These are phyloP conservation scores for Tilletia horrida DNA, from an alignment of 1,284 basidiomycete genomes.

Conservation along the genomic window DNA sequence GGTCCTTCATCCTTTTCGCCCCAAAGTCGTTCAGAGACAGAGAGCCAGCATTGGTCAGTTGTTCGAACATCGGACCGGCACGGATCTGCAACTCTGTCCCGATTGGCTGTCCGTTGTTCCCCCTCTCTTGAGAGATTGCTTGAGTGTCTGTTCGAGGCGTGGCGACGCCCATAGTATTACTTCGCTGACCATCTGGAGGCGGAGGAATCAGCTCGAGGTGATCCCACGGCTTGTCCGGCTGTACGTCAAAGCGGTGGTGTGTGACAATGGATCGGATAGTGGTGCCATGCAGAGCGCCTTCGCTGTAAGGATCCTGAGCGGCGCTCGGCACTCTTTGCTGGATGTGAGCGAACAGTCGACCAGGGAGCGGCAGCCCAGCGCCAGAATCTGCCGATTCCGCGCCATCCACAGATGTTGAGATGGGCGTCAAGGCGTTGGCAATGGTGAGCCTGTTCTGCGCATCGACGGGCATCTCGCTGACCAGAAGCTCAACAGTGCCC, in stretches of 20 bases:
- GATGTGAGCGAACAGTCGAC: not conserved
- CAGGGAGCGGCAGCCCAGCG: not conserved
- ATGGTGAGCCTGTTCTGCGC: slow-evolving; percentile 25
- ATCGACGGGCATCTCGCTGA: slow-evolving; percentile 40
- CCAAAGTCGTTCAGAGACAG: slow-evolving; percentile 13
- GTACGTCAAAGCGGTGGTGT: not conserved
- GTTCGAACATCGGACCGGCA: not conserved
- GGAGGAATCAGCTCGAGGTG: slow-evolving; percentile 8
- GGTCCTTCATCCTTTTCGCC: slow-evolving; percentile 2
- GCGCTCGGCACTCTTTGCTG: not conserved
- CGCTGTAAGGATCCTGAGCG: not conserved
- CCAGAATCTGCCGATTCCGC: not conserved
- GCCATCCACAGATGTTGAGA: not conserved
- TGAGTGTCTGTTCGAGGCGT: not conserved
- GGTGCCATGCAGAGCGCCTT: not conserved
- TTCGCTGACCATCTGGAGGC: not conserved
- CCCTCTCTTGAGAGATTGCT: not conserved
- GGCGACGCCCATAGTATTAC: not conserved
- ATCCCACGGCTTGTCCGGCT: slow-evolving; percentile 5
- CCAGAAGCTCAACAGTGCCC: slow-evolving; percentile 38
- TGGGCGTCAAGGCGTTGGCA: not conserved
- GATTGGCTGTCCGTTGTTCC: too few species aligned
- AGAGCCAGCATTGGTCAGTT: not conserved
- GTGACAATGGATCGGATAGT: not conserved
- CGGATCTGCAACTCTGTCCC: not conserved